A percentile compares a stretch with the other conserved stretches of the same genome.
Conservation (phyloP, 495 filamentous ascomycete genomes). For the Aspergillus saccharolyticus region DNA sequence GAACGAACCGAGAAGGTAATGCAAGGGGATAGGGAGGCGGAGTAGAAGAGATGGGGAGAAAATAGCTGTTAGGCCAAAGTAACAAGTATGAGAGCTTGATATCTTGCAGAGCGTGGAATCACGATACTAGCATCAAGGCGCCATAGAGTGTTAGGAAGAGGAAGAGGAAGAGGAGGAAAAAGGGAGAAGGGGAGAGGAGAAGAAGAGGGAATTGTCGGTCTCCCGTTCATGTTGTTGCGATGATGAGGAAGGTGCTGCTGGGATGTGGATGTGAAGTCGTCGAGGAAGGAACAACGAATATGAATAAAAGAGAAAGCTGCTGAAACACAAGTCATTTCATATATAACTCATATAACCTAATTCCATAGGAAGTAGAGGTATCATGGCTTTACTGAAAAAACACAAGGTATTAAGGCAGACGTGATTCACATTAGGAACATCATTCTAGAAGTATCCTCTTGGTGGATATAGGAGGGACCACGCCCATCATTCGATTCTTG, state of each 20-base stretch:
- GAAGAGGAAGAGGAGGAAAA: conserved; percentile 5
- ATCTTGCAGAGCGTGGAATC: conserved; percentile 11
- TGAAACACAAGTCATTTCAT: no score
- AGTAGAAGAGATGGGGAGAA: conserved; percentile 1
- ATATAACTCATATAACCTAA: no score
- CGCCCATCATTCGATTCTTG: not conserved
- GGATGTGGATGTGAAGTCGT: no score
- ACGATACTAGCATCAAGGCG: conserved; percentile 21
- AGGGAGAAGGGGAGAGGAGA: conserved; percentile 8
- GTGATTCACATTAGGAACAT: not conserved
- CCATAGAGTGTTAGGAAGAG: conserved; percentile 11
- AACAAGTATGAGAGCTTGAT: conserved; percentile 10
- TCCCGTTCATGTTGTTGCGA: no score
- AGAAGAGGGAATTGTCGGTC: not conserved
- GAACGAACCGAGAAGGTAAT: conserved; percentile 8
- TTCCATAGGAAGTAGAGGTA: not conserved
- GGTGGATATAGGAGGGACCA: not conserved
- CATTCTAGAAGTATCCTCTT: not conserved
- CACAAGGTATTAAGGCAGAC: not conserved
- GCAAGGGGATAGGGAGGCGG: not conserved
- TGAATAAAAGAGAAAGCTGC: no score
- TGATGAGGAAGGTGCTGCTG: no score
- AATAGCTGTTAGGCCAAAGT: conserved; percentile 1
- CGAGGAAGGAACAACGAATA: no score
- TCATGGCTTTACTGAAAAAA: not conserved